Evolutionary conservation across 352 stramenopile genomes (phyloP).

Genomic region (Lagenidium giganteum): DNA sequence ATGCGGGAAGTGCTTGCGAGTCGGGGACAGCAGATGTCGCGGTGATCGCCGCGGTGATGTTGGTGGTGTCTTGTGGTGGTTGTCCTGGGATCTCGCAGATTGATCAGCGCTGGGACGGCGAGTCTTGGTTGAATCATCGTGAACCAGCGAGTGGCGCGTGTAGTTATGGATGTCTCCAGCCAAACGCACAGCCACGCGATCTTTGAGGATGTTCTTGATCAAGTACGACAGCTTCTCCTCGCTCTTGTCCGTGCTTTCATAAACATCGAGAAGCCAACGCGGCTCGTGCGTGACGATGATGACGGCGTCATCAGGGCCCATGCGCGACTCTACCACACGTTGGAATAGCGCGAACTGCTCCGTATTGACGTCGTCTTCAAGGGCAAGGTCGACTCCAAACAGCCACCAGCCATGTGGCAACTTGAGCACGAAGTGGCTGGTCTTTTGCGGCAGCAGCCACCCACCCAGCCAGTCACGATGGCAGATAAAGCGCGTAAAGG

Average conservation of each 20-base stretch:
- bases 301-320: slow-evolving; percentile 78
- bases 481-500: slow-evolving; percentile 89
- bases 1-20: slow-evolving; percentile 74
- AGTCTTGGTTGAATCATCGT: slow-evolving; percentile 11
- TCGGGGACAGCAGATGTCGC: slow-evolving; percentile 29
- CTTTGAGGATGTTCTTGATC: slow-evolving; percentile 68
- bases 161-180: slow-evolving; percentile 94
- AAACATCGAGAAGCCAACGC: slow-evolving; percentile 88
- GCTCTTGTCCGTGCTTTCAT: slow-evolving; percentile 65
- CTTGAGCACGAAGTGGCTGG: slow-evolving; percentile 90
- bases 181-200: slow-evolving; percentile 68
- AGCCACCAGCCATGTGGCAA: slow-evolving; percentile 91
- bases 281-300: slow-evolving; percentile 92
- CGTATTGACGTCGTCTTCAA: slow-evolving; percentile 92
- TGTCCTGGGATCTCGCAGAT: no score
- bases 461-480: slow-evolving; percentile 90
- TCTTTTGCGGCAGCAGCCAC: slow-evolving; percentile 90
- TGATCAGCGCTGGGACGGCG: not conserved
- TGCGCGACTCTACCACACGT: slow-evolving; percentile 64
- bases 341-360: slow-evolving; percentile 92
- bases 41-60: not conserved
- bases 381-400: slow-evolving; percentile 86
- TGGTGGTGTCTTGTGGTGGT: not conserved
- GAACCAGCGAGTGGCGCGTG: slow-evolving; percentile 76
- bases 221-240: slow-evolving; percentile 79